Evolutionary conservation across 169 alveolate species (phyloP).

Genomic region (Cryptosporidium ubiquitum): DNA sequence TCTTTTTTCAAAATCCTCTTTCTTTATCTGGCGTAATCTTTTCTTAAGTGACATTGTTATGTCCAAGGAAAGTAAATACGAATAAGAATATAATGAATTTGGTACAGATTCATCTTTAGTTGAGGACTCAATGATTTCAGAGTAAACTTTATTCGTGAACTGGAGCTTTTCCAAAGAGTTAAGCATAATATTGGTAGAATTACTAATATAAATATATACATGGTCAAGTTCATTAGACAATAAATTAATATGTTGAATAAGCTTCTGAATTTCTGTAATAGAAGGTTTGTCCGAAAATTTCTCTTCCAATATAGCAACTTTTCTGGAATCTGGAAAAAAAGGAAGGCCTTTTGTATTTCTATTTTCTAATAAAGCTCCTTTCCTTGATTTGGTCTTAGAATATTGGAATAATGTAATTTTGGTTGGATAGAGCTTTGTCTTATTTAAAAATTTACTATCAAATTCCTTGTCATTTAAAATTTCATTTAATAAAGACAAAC

Average conservation of each 20-base stretch:
- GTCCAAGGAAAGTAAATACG: conserved; percentile 39
- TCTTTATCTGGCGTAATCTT: not conserved
- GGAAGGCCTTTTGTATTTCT: conserved; percentile 44
- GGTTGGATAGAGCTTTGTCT: not conserved
- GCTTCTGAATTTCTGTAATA: not conserved
- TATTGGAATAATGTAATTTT: not conserved
- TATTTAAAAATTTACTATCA: not conserved
- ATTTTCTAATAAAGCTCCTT: conserved; percentile 1
- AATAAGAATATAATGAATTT: conserved; percentile 21
- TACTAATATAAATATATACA: conserved; percentile 5
- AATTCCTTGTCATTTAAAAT: not conserved
- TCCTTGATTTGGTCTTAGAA: not conserved
- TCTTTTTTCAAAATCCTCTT: not conserved
- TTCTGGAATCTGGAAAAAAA: conserved; percentile 12
- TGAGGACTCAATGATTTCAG: conserved; percentile 25
- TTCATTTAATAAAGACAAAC: not conserved
- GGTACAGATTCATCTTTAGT: not conserved
- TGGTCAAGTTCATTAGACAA: conserved; percentile 10
- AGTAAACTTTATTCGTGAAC: conserved; percentile 29
- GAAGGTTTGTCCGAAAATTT: conserved; percentile 20
- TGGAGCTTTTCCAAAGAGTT: conserved; percentile 31
- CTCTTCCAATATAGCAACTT: not conserved
- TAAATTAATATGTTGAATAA: conserved; percentile 3
- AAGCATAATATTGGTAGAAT: conserved; percentile 15
- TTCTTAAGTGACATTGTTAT: conserved; percentile 30